phyloP scores from a whole-genome alignment of 1,284 basidiomycete genomes.

The Nidula niveotomentosa region DNA sequence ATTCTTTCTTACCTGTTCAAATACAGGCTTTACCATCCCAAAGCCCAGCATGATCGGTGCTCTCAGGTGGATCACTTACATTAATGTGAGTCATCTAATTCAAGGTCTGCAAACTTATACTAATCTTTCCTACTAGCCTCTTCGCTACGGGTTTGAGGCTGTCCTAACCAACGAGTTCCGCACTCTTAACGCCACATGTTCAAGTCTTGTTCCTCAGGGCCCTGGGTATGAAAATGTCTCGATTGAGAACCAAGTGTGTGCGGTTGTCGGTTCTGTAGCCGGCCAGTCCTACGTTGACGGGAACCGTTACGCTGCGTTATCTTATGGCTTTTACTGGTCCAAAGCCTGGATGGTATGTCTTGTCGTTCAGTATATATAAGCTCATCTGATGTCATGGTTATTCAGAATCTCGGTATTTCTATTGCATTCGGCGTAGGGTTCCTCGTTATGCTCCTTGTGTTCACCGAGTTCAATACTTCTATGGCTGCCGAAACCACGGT shows the following conservation, averaged over 20 bases:
- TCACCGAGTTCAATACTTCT: conserved; percentile 46
- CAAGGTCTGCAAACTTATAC: conserved; percentile 1
- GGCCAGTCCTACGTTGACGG: conserved; percentile 45
- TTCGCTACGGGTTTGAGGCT: conserved; percentile 43
- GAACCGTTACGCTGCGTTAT: conserved; percentile 48
- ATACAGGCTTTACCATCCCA: conserved; percentile 36
- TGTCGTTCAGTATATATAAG: not conserved
- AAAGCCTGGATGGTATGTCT: conserved; percentile 52
- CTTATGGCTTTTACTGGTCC: conserved; percentile 46
- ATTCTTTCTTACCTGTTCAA: too few species aligned
- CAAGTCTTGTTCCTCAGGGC: conserved; percentile 43
- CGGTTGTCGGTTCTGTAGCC: conserved; percentile 44
- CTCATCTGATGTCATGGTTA: not conserved
- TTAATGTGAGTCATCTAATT: conserved; percentile 33
- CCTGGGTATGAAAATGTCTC: conserved; percentile 41
- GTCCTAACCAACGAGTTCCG: conserved; percentile 55
- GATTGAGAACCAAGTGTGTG: conserved; percentile 54
- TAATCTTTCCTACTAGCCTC: conserved; percentile 19
- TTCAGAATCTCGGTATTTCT: conserved; percentile 51
- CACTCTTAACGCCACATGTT: conserved; percentile 40
- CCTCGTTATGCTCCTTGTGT: conserved; percentile 45
- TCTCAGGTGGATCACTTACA: conserved; percentile 46
- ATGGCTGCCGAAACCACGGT: conserved; percentile 28
- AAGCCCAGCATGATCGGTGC: conserved; percentile 59
- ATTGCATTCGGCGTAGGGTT: conserved; percentile 51